Evolutionary conservation across 257 asterid species (phyloP), one percentile per base, ranked within the genome.

Genomic region (Petrea volubilis): DNA sequence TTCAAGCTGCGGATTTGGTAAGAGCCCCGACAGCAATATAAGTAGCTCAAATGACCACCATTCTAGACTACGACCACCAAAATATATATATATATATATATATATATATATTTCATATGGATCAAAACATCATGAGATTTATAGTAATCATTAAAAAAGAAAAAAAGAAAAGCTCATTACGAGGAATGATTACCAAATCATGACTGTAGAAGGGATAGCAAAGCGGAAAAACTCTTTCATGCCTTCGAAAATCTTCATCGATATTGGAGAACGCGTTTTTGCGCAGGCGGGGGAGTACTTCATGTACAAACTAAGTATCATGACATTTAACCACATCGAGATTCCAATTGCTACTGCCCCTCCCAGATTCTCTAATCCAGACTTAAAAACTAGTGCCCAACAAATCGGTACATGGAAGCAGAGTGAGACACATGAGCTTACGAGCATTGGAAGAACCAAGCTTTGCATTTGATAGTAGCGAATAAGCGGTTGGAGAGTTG

Each of bases 1-100:
- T 72, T 87, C 93, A 43, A 87, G 90, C 76, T 81, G 81, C 4
- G 93, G 90, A 72, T 87, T 87, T 24, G 90, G 85, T 25, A 85
- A 71, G 68, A 82, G 77, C 34, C 93, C 90, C 0, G 90, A 85
- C 28, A 85, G 82, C 79, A 84, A 82, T 68, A 84, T 61, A 15
- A 87, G 68, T 47, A 85, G 77, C 78, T 87, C 90, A 81, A 71
- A 87, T 29, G 90, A 84, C 93, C 90, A 87, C 88, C 86, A 83
- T 34, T 87, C 85, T 0, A 87, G 84, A 62, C 93, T 87, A 58
- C 74, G 67, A 56, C 38, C 3, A 31, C 38, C 3, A 7, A 31
- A 7, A 2, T 38, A n/a, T n/a, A n/a, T n/a, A n/a, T n/a, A n/a
- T n/a, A n/a, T n/a, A n/a, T n/a, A n/a, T n/a, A n/a, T n/a, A n/a